Evolutionary conservation across 768 basidiomycete species (phyloP).

Genomic region (Suillus paluster): DNA sequence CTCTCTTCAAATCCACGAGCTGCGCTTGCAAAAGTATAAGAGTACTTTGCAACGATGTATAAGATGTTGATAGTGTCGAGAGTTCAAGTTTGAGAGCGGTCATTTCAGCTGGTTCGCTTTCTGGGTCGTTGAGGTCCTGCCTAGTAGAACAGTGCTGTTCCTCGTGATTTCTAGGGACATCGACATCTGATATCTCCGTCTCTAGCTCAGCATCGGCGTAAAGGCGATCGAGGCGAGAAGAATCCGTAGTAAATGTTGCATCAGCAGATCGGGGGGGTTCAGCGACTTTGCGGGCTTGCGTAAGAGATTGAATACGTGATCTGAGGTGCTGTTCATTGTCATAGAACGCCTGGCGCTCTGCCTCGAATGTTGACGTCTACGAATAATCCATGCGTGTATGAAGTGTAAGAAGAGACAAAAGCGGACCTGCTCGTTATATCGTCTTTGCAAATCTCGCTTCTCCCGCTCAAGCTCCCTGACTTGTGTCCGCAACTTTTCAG

Average conservation of each 20-base stretch:
- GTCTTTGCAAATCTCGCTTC: constrained; percentile 77
- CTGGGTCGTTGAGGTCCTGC: constrained; percentile 64
- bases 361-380: constrained; percentile 87
- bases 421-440: constrained; percentile 86
- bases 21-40: constrained; percentile 85
- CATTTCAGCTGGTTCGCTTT: constrained; percentile 86
- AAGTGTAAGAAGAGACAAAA: constrained; percentile 20
- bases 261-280: constrained; percentile 41
- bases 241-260: constrained; percentile 15
- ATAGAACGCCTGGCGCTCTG: constrained; percentile 90
- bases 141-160: constrained; percentile 29
- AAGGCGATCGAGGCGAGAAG: constrained; percentile 5
- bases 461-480: constrained; percentile 89
- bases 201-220: constrained; percentile 46
- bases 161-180: constrained; percentile 27
- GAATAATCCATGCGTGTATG: constrained; percentile 12
- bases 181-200: constrained; percentile 41
- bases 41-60: constrained; percentile 82
- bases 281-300: constrained; percentile 63
- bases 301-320: constrained; percentile 83
- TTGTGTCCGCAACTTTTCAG: constrained; percentile 80
- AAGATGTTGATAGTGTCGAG: constrained; percentile 84
- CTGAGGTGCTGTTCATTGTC: constrained; percentile 95
- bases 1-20: constrained; percentile 82
- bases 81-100: constrained; percentile 82